Conservation (phyloP, 148 eudicot species). For the Rhododendron kiyosumense region DNA sequence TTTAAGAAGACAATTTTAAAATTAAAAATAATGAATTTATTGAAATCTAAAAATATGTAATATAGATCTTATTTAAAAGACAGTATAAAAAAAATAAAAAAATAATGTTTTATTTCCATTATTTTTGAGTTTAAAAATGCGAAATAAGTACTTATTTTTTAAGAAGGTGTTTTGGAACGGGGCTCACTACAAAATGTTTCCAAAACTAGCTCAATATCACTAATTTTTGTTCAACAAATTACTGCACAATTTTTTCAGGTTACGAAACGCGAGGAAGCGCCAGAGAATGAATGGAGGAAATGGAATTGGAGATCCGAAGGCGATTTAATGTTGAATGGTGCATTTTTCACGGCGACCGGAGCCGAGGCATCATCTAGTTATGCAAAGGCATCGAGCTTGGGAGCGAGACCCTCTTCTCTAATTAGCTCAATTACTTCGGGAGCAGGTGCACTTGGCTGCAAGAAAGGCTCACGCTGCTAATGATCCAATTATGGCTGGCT, state of each 20-base stretch:
- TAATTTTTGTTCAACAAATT: neutral
- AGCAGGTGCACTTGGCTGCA: slow-evolving; percentile 56
- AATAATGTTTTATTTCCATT: too few relatives aligned
- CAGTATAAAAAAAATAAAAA: too few relatives aligned
- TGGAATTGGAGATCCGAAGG: slow-evolving; percentile 84
- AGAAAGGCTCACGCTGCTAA: slow-evolving; percentile 44
- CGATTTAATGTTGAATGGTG: slow-evolving; percentile 55
- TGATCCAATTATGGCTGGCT: neutral
- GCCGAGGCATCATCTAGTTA: slow-evolving; percentile 43
- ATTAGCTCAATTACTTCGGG: slow-evolving; percentile 42
- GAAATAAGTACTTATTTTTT: too few relatives aligned
- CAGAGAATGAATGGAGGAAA: slow-evolving; percentile 39
- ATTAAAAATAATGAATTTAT: too few relatives aligned
- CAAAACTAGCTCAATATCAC: neutral
- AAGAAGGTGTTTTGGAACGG: too few relatives aligned
- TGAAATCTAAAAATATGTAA: too few relatives aligned
- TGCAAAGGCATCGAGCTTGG: slow-evolving; percentile 54
- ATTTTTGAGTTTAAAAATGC: too few relatives aligned
- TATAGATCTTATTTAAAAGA: too few relatives aligned
- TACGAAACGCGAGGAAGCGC: slow-evolving; percentile 53
- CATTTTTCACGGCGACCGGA: slow-evolving; percentile 50
- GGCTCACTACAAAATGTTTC: neutral
- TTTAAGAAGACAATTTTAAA: too few relatives aligned
- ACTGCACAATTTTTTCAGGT: slow-evolving; percentile 23
- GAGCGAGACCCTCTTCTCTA: slow-evolving; percentile 53